A percentile compares a stretch with the other conserved stretches of the same genome.
Conservation (phyloP, 176 grass and related monocot genomes). For the Zea mays region DNA sequence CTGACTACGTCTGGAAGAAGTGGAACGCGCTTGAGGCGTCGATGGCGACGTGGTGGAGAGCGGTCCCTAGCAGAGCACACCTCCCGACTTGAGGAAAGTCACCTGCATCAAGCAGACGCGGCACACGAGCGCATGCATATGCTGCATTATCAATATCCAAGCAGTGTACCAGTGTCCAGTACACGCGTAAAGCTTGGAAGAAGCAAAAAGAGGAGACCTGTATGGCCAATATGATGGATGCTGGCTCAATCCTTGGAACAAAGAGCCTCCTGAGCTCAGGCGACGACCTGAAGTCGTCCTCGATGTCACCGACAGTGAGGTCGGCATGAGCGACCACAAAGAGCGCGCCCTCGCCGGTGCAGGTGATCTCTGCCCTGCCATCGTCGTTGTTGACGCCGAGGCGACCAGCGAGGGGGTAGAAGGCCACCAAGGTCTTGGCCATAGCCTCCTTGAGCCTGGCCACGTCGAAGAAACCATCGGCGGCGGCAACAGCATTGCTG, state of each 20-base stretch:
- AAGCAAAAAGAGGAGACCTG: constrained; percentile 6
- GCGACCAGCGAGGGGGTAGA: neutral
- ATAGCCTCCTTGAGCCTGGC: neutral
- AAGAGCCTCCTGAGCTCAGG: constrained; percentile 19
- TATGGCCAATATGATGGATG: neutral
- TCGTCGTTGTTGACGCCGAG: neutral
- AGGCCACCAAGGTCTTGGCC: neutral
- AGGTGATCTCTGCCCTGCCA: constrained; percentile 33
- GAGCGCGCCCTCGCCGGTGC: constrained; percentile 45
- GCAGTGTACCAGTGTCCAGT: too few species aligned
- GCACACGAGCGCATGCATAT: too few species aligned
- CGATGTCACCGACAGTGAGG: neutral
- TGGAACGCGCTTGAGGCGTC: constrained; percentile 30
- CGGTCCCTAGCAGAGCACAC: constrained; percentile 25
- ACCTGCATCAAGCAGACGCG: constrained; percentile 25
- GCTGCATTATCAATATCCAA: too few species aligned
- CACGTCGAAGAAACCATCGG: neutral
- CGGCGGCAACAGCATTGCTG: neutral
- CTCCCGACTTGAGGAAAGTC: constrained; percentile 43
- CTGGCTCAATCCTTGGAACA: constrained; percentile 10
- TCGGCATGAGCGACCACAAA: constrained; percentile 41
- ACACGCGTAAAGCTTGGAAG: too few species aligned
- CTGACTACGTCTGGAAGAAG: constrained; percentile 40
- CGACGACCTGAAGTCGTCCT: constrained; percentile 6
- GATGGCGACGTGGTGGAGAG: constrained; percentile 34